Base-by-base conservation (phyloP, 371 early-diverging fungal species). In the Mucor circinelloides region DNA sequence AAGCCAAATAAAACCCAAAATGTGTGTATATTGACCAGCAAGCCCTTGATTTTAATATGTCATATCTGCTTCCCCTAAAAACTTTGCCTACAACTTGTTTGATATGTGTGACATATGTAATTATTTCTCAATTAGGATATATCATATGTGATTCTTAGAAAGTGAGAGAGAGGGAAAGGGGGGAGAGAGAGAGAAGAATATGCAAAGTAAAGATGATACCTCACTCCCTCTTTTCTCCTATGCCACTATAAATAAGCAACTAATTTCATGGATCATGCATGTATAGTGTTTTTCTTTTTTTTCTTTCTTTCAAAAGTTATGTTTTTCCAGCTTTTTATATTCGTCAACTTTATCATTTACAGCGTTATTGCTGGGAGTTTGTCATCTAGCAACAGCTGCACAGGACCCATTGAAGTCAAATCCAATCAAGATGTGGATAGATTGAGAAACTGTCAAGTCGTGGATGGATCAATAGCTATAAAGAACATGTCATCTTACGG, bases 391-490 rank as follows among this genome's bases (percentile, higher is more conserved):
- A 54, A 31, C 4, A 36, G 60, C 17, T 80, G 80, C 31, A 58
- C 70, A 19, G 70, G 63, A 21, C 67, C 66, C 23, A 52, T 71
- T 12, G 15, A 63, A 6, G 68, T 74, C 12, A 34, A 64, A 23
- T 68, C 77, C 1, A 77, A 80, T 60, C 68, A 63, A 10, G 83
- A 87, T 2, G 67, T 87, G 6, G 69, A 80, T n/a, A 17, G 69
- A 2, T 38, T 87, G 6, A 65, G 73, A 1, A 48, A 56, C 23
- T 86, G 87, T 66, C 70, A 75, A 8, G 56, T 59, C 6, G 80
- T 79, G 34, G 76, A 77, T 10, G 87, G 85, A 0, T 68, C 72
- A 21, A 70, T 84, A 21, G 73, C 69, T 15, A 73, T 86, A n/a
- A 64, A 74, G n/a, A 64, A 68, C 15, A 38, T 69, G 13, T 60